Conservation (phyloP, 495 filamentous ascomycete genomes). For the Daldinia loculata region DNA sequence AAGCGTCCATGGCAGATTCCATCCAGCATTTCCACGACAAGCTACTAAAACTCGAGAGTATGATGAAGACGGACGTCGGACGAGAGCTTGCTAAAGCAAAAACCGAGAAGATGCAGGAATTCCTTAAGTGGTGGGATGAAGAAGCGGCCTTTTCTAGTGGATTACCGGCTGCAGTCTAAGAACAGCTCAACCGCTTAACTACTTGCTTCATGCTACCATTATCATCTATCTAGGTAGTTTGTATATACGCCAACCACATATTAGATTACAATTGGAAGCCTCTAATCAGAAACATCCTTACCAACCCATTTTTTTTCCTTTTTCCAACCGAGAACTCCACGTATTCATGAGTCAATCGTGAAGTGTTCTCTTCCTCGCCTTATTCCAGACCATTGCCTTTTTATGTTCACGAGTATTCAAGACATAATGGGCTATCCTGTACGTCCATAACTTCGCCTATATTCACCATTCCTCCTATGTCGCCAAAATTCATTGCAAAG, state of each 20-base stretch:
- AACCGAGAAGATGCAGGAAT: constrained; percentile 69
- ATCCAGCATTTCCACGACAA: constrained; percentile 85
- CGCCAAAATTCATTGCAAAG: constrained; percentile 42
- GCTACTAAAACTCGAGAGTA: constrained; percentile 71
- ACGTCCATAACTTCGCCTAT: constrained; percentile 53
- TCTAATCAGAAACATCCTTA: background rate
- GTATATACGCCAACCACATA: background rate
- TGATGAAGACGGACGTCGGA: constrained; percentile 87
- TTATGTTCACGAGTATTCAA: constrained; percentile 42
- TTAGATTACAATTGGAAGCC: background rate
- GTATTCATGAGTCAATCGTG: background rate
- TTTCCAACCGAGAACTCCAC: background rate
- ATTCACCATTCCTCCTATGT: constrained; percentile 36
- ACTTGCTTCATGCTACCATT: background rate
- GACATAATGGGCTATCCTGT: constrained; percentile 49
- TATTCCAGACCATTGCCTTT: background rate
- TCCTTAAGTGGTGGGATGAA: constrained; percentile 77
- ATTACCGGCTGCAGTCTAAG: background rate
- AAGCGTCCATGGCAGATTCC: constrained; percentile 63
- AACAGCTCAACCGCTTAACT: background rate
- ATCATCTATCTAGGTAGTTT: background rate
- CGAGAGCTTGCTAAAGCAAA: constrained; percentile 69
- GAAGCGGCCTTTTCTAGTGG: constrained; percentile 54
- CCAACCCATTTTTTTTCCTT: background rate
- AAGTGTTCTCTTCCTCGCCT: background rate